Conservation (phyloP, 139 green algal species). For the Nannochloris sp. region DNA sequence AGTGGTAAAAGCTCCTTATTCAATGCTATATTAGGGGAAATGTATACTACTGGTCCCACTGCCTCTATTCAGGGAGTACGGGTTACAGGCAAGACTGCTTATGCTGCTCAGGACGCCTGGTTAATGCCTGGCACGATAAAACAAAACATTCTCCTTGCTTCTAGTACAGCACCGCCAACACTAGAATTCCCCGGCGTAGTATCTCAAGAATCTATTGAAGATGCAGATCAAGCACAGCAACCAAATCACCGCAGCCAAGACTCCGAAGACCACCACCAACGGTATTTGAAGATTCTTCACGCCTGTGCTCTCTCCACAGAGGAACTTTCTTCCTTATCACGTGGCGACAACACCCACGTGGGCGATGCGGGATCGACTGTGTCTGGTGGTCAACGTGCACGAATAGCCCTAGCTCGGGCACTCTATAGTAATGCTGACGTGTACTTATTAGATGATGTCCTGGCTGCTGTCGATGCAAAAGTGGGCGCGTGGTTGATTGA, state of each 20-base stretch:
- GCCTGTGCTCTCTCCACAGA: conserved; percentile 44
- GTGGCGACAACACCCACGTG: conserved; percentile 35
- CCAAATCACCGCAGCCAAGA: too few relatives aligned
- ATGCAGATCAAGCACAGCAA: too few relatives aligned
- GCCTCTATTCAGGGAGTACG: too few relatives aligned
- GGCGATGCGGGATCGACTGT: conserved; percentile 46
- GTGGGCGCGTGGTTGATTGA: conserved; percentile 28
- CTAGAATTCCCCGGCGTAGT: too few relatives aligned
- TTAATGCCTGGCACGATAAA: conserved; percentile 45
- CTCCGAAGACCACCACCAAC: conserved; percentile 14
- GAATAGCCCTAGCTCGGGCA: conserved; percentile 51
- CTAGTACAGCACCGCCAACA: not conserved
- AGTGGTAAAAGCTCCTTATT: conserved; percentile 68
- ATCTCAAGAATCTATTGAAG: too few relatives aligned
- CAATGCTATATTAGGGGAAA: conserved; percentile 56
- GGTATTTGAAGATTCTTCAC: conserved; percentile 49
- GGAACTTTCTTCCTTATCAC: conserved; percentile 48
- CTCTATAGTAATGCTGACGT: conserved; percentile 42
- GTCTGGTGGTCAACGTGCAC: conserved; percentile 44
- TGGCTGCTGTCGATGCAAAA: conserved; percentile 58
- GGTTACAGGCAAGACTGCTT: conserved; percentile 27
- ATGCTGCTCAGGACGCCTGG: conserved; percentile 58
- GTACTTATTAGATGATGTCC: conserved; percentile 6
- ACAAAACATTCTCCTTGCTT: conserved; percentile 36
- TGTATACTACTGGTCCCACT: conserved; percentile 20